Evolutionary conservation across 192 early-diverging fungal genomes (phyloP).

Genomic region (Allomyces macrogynus): DNA sequence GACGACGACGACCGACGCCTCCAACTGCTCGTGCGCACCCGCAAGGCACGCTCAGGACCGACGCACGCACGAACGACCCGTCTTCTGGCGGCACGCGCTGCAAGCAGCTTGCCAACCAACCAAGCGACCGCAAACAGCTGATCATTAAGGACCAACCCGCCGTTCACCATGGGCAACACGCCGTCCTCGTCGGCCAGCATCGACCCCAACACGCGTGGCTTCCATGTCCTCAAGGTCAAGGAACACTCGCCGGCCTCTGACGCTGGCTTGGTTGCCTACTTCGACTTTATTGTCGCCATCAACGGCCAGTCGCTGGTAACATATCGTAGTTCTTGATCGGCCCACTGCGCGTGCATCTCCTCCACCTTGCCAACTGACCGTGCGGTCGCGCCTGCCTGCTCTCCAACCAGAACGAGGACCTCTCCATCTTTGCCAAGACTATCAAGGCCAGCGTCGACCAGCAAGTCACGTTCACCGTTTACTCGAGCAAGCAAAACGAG

Average conservation of each 20-base stretch:
- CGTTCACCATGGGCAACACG: neutral
- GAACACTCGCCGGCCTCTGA: neutral
- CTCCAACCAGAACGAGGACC: neutral
- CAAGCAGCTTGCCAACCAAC: no score
- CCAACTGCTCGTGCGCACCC: no score
- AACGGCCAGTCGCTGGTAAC: neutral
- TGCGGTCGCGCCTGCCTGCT: no score
- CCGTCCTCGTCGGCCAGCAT: slow-evolving; percentile 2
- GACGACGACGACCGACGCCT: no score
- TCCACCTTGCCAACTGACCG: no score
- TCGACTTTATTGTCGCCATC: neutral
- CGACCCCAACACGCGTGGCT: slow-evolving; percentile 17
- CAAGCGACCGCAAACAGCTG: no score
- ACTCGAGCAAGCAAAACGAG: neutral
- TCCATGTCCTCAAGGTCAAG: neutral
- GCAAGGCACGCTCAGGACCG: no score
- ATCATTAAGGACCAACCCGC: no score
- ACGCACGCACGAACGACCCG: no score
- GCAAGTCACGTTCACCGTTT: neutral
- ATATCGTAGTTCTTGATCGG: no score
- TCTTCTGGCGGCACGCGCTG: no score
- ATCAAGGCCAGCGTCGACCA: neutral
- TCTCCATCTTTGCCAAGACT: neutral
- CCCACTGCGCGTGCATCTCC: no score
- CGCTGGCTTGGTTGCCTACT: neutral